phyloP scores from a whole-genome alignment of 106 monocot species.

The Dactylorhiza incarnata region DNA sequence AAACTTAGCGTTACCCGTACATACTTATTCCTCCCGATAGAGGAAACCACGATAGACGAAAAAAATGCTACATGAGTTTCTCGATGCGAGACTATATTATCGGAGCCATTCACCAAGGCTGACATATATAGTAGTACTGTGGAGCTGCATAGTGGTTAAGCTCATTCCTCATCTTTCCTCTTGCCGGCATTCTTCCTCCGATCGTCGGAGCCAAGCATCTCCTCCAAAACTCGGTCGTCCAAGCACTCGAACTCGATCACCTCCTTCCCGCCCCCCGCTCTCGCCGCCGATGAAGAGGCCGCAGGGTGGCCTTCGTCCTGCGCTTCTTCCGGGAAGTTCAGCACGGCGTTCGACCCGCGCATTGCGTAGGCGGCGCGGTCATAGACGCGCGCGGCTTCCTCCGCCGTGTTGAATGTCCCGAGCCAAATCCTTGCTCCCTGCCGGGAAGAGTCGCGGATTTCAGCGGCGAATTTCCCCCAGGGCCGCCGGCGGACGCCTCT shows the following conservation, averaged over 20 bases:
- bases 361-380: conserved; percentile 29
- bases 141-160: too few species aligned
- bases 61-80: too few species aligned
- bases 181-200: background rate
- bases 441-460: conserved; percentile 44
- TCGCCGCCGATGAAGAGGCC: background rate
- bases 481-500: conserved; percentile 19
- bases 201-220: conserved; percentile 18
- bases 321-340: conserved; percentile 26
- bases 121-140: too few species aligned
- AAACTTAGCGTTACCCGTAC: too few species aligned
- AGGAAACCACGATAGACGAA: too few species aligned
- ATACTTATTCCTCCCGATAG: too few species aligned
- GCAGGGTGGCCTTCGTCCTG: background rate
- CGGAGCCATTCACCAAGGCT: too few species aligned
- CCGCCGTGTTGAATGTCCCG: conserved; percentile 39
- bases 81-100: too few species aligned
- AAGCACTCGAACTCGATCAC: conserved; percentile 46
- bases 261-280: conserved; percentile 1
- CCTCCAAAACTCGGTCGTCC: conserved; percentile 36
- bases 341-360: conserved; percentile 24
- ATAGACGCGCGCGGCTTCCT: conserved; percentile 35
- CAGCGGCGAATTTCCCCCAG: conserved; percentile 67
- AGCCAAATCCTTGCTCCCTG: conserved; percentile 28
- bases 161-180: too few species aligned